phyloP scores from a whole-genome alignment of 352 stramenopile species.

The Thraustochytrium sp. region DNA sequence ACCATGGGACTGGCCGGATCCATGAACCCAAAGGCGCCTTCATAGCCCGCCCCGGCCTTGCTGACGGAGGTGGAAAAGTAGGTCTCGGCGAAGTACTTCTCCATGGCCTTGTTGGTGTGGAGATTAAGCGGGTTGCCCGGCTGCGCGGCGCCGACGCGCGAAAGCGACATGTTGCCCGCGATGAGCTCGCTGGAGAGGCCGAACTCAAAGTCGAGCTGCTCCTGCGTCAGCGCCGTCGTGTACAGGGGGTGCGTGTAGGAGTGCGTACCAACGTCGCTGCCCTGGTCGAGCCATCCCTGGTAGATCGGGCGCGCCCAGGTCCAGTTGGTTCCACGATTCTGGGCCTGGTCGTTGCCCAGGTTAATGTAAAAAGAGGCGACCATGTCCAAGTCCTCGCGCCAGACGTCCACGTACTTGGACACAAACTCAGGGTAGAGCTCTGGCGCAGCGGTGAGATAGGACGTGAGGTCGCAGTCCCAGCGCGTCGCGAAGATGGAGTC shows the following conservation, averaged over 20 bases:
- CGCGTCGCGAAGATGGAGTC: not conserved
- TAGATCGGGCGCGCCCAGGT: not conserved
- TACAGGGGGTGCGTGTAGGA: slow-evolving; percentile 17
- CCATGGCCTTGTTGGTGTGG: not conserved
- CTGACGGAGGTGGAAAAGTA: slow-evolving; percentile 19
- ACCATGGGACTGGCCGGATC: not conserved
- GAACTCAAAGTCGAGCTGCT: slow-evolving; percentile 27
- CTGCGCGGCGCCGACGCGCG: slow-evolving; percentile 32
- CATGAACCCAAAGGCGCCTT: slow-evolving; percentile 28
- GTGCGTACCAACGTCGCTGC: slow-evolving; percentile 17
- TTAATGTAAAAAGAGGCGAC: slow-evolving; percentile 36
- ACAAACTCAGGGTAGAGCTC: not conserved
- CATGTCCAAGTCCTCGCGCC: not conserved
- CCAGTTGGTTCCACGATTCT: not conserved
- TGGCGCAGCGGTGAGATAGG: not conserved
- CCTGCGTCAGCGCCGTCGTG: not conserved
- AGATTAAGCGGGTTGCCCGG: not conserved
- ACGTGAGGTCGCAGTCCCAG: not conserved
- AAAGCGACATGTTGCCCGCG: not conserved
- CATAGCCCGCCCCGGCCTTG: not conserved
- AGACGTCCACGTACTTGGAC: not conserved
- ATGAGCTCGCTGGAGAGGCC: not conserved
- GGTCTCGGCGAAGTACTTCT: not conserved
- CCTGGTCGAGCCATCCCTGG: not conserved
- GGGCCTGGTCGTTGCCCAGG: not conserved